A percentile compares a stretch with the other conserved stretches of the same genome.
Conservation (phyloP, 2,329 filamentous ascomycete species). For the Botrytis fabae region DNA sequence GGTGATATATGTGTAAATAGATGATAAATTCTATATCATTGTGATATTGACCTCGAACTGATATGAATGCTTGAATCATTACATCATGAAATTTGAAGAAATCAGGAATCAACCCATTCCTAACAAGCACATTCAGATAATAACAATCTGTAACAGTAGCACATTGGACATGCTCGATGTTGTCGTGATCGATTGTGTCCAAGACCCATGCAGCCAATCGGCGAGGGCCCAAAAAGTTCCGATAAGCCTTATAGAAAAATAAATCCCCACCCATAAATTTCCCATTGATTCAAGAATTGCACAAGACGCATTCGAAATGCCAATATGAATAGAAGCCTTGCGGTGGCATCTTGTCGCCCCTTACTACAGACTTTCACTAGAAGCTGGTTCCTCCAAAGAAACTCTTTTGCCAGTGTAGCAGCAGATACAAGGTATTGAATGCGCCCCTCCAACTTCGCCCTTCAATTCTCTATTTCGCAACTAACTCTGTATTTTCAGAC, state of each 20-base stretch:
- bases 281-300: neutral
- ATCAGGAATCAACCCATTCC: neutral
- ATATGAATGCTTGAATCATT: neutral
- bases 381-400: conserved; percentile 19
- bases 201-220: neutral
- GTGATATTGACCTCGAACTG: neutral
- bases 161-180: neutral
- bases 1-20: neutral
- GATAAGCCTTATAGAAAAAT: conserved; percentile 14
- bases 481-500: conserved; percentile 25
- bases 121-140: neutral
- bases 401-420: conserved; percentile 20
- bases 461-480: neutral
- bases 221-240: conserved; percentile 12
- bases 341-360: conserved; percentile 23
- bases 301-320: conserved; percentile 27
- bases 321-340: conserved; percentile 34
- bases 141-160: neutral
- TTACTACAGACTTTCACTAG: neutral
- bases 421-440: conserved; percentile 20
- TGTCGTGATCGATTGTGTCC: neutral
- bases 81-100: neutral
- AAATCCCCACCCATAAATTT: neutral
- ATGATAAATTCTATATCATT: neutral
- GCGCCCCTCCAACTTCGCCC: neutral